A percentile compares a stretch with the other conserved stretches of the same genome.
These are phyloP conservation scores for Durotheca rogersii DNA, from an alignment of 495 filamentous ascomycete genomes.

Conservation along the genomic window DNA sequence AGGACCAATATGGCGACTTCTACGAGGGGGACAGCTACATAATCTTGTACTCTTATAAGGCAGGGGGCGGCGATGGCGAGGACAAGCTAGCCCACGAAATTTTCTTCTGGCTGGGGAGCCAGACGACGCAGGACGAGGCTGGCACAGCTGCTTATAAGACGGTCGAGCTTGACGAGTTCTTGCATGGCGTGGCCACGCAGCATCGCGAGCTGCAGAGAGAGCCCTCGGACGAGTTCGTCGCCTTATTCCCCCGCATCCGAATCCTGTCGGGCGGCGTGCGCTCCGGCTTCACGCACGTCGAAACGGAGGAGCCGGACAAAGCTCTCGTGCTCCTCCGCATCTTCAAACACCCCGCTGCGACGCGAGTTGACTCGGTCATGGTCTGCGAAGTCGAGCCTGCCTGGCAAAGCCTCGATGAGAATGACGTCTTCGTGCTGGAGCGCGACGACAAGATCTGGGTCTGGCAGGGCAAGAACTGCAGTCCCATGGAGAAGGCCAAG, in stretches of 20 bases:
- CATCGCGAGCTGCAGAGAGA: constrained; percentile 59
- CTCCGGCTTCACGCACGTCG: constrained; percentile 61
- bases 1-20: constrained; percentile 54
- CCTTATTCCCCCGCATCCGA: constrained; percentile 55
- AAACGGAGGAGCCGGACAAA: constrained; percentile 41
- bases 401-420: constrained; percentile 60
- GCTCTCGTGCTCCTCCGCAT: constrained; percentile 56
- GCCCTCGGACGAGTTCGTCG: constrained; percentile 57
- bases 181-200: constrained; percentile 59
- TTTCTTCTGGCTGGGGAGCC: constrained; percentile 62
- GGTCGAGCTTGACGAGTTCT: constrained; percentile 64
- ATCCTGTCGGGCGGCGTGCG: constrained; percentile 59
- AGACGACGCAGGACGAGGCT: constrained; percentile 63
- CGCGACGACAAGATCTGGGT: constrained; percentile 62
- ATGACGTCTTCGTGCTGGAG: constrained; percentile 63
- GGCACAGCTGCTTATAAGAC: constrained; percentile 67
- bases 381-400: constrained; percentile 63
- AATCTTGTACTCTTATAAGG: constrained; percentile 56
- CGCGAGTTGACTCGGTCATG: constrained; percentile 48
- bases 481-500: constrained; percentile 65
- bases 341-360: constrained; percentile 54
- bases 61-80: constrained; percentile 41
- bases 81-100: constrained; percentile 57
- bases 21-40: constrained; percentile 66
- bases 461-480: constrained; percentile 63